These are phyloP conservation scores for Acidiella bohemica DNA, from an alignment of 495 filamentous ascomycete genomes.

Conservation along the genomic window DNA sequence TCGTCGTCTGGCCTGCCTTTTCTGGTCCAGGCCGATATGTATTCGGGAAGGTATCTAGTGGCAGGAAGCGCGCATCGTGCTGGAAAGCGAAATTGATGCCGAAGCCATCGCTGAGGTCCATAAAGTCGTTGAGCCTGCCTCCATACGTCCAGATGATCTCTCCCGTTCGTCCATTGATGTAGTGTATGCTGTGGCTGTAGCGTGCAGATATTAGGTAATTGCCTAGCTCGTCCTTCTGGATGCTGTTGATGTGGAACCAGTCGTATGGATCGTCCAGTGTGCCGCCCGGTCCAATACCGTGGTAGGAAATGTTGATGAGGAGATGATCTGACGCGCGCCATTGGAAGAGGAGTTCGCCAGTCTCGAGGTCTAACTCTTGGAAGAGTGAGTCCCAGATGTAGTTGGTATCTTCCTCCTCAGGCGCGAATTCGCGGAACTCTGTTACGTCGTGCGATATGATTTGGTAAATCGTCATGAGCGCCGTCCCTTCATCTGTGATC, in stretches of 20 bases:
- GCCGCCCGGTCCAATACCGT: conserved; percentile 6
- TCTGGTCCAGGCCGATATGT: conserved; percentile 1
- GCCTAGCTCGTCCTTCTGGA: conserved; percentile 24
- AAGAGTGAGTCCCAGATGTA: conserved; percentile 23
- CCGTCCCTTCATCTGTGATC: conserved; percentile 19
- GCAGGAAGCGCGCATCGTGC: conserved; percentile 22
- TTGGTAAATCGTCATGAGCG: conserved; percentile 22
- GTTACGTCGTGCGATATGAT: conserved; percentile 7
- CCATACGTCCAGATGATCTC: conserved; percentile 23
- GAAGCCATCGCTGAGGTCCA: conserved; percentile 11
- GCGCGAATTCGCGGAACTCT: conserved; percentile 7
- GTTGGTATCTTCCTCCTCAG: conserved; percentile 13
- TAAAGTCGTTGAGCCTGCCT: conserved; percentile 22
- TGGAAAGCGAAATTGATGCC: conserved; percentile 22
- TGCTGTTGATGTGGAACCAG: conserved; percentile 28
- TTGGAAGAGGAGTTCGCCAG: conserved; percentile 26
- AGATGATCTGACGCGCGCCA: conserved; percentile 33
- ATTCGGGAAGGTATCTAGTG: conserved; percentile 3
- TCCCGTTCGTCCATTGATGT: conserved; percentile 21
- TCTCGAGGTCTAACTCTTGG: conserved; percentile 24
- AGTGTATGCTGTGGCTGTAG: conserved; percentile 19
- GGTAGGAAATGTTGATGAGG: conserved; percentile 21
- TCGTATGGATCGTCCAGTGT: conserved; percentile 19
- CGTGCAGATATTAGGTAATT: conserved; percentile 26
- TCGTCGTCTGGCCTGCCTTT: neutral